phyloP scores from a whole-genome alignment of 257 asterid species.

The Plantago elongata region DNA sequence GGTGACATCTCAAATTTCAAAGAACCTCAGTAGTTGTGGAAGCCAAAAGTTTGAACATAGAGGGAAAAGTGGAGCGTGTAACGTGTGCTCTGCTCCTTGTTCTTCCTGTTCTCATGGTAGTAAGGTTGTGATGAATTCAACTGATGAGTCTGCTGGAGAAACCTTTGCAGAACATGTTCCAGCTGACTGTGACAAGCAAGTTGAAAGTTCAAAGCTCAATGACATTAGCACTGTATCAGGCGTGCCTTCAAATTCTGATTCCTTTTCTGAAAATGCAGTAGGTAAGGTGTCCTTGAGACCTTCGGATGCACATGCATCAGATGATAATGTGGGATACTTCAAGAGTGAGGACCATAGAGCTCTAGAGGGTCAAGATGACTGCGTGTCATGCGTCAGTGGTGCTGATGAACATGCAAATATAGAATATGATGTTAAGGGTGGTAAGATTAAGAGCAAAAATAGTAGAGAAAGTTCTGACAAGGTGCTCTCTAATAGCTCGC shows the following conservation, averaged over 20 bases:
- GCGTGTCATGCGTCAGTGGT: conserved; percentile 48
- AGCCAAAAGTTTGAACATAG: conserved; percentile 29
- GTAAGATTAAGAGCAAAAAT: conserved; percentile 22
- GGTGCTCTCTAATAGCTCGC: conserved; percentile 31
- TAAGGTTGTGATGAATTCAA: conserved; percentile 50
- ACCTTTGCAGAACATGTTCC: conserved; percentile 38
- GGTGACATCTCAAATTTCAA: conserved; percentile 41
- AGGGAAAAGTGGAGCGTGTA: conserved; percentile 51
- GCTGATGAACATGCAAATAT: conserved; percentile 34
- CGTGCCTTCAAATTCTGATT: conserved; percentile 43
- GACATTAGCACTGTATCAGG: conserved; percentile 38
- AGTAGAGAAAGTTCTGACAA: conserved; percentile 29
- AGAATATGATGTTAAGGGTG: conserved; percentile 31
- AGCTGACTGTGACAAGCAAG: conserved; percentile 22
- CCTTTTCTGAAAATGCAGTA: conserved; percentile 46
- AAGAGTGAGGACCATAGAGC: conserved; percentile 39
- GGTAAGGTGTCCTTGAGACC: conserved; percentile 42
- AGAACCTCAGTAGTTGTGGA: conserved; percentile 27
- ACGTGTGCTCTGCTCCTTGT: conserved; percentile 67
- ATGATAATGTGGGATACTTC: conserved; percentile 38
- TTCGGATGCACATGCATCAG: conserved; percentile 46
- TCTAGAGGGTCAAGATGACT: conserved; percentile 52
- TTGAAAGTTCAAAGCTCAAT: conserved; percentile 42
- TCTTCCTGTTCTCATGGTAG: conserved; percentile 56
- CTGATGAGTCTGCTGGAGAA: conserved; percentile 62